Evolutionary conservation across 202 grass and related monocot species (phyloP), one percentile per base, ranked within the genome.

Genomic region (Setaria viridis): DNA sequence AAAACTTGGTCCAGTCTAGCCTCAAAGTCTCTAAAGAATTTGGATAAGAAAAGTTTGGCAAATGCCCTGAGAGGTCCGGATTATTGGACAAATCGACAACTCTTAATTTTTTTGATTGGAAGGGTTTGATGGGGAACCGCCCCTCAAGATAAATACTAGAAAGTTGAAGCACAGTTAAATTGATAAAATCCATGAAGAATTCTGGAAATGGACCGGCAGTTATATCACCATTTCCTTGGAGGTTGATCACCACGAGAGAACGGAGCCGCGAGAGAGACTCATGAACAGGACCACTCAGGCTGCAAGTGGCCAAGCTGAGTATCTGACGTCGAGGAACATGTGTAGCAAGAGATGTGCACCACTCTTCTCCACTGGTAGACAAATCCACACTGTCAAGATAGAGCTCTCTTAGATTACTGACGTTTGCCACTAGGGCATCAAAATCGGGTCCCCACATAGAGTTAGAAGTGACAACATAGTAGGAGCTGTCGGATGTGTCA

Each of bases 71-170:
- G 2, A 92, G 81, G 19, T 78, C 3, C 0, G 0, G 0, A n/a
- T 90, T 90, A 7, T 0, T 0, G 1, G 91, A 90, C 58, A 90
- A 49, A 85, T 90, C 87, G 1, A 92, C 84, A 2, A 82, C 14
- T 13, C 64, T 74, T 19, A 92, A 16, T 41, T 87, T 75, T 72
- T 50, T 56, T 0, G 67, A 59, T 21, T 47, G 65, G 20, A 92
- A 85, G 13, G 81, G 0, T 25, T 15, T 78, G 0, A 5, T 1
- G 6, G 91, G 87, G 11, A 87, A 73, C 30, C 17, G 42, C 0
- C 84, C 91, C 7, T 60, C 2, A 54, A 92, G 62, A 16, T 63
- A 45, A 19, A 10, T 65, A 49, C 0, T 0, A 0, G 45, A 33
- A 25, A 89, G 79, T 25, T 29, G 45, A 43, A 92, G 90, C n/a